Evolutionary conservation across 805 yeast genomes (phyloP), one percentile per base, ranked within the genome.

Genomic region (Saccharomycopsis sp.): DNA sequence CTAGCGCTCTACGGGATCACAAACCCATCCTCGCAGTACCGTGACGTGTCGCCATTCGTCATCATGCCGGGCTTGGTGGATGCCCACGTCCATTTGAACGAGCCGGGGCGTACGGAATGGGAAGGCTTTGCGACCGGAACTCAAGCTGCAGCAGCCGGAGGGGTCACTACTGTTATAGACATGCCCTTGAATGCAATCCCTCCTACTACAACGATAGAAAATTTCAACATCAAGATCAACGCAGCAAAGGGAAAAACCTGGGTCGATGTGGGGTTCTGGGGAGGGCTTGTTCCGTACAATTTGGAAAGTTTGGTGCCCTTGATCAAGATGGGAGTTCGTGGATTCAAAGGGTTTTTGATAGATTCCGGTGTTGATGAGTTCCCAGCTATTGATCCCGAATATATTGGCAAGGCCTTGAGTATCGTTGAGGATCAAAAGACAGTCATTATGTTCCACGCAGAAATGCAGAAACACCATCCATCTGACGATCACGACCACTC

Each of bases 81-180:
- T 67, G 80, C 96, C 3, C 98, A 91, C 70, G 98, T 91, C 24
- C 98, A 91, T 67, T 74, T 91, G 64, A 92, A 92, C 70, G 98
- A 92, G 67, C 97, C 98, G 0, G 98, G 98, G n/a, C 76, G 97
- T 64, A 91, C 97, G 0, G 97, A 91, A 62, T 91, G 98, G 98
- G 98, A 91, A 71, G 98, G 98, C 1, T 91, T 92, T 69, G 96
- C 84, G n/a, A 87, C 96, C 0, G 98, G 98, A 0, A 91, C 98
- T 0, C 85, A 85, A 68, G 88, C 97, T 1, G 97, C 97, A 0
- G 96, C 96, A 0, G 79, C 91, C 12, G 98, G 98, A 16, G 98
- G 98, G 58, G 97, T 91, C 53, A 91, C 98, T 23, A 91, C 97
- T 0, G 95, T 91, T 18, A 80, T 91, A 18, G 98, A 91, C 69